Base-by-base conservation (phyloP, 305 asterid species). In the Fraxinus angustifolia region DNA sequence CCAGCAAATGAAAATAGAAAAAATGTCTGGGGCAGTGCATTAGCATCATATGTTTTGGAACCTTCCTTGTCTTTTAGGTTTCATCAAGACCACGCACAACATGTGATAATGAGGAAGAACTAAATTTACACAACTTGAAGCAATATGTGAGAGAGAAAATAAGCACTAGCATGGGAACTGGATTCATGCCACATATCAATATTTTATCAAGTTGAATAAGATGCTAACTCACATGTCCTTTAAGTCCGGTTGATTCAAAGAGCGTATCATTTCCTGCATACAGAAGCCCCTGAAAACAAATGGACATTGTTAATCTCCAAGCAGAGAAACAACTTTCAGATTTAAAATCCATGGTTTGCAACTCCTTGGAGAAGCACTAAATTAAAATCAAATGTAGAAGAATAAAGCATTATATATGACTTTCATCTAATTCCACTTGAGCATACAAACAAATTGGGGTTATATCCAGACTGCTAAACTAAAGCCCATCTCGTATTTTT, bases 191-290 rank as follows among this genome's bases (percentile, higher is more conserved):
- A 45, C 11, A 50, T 7, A 28, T 17, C 36, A 11, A 58, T 23
- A 2, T 48, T 21, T 56, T 38, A 21, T n/a, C 28, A 62, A 76
- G 73, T 11, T 0, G 11, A 16, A 68, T 30, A 28, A 38, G 28
- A 36, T 23, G 50, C 58, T 81, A 79, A 88, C 94, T 88, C 85
- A 92, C 97, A 36, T n/a, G 93, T 67, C 93, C 93, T 30, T 89
- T 2, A 76, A 90, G 91, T 71, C 97, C 97, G 23, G 93, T 92
- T 28, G 97, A 92, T 81, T 92, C 97, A 19, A 89, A 88, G 75
- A 92, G 85, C 6, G 91, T 80, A 84, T 92, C 91, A 85, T 92
- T 88, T 82, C 90, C 94, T 38, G 79, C 91, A 87, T 92, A 92
- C 78, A 90, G 19, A 80, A 90, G 94, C 80, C 94, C 94, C 93